These are phyloP conservation scores for Xylaria curta DNA, from an alignment of 495 filamentous ascomycete genomes.

Conservation along the genomic window DNA sequence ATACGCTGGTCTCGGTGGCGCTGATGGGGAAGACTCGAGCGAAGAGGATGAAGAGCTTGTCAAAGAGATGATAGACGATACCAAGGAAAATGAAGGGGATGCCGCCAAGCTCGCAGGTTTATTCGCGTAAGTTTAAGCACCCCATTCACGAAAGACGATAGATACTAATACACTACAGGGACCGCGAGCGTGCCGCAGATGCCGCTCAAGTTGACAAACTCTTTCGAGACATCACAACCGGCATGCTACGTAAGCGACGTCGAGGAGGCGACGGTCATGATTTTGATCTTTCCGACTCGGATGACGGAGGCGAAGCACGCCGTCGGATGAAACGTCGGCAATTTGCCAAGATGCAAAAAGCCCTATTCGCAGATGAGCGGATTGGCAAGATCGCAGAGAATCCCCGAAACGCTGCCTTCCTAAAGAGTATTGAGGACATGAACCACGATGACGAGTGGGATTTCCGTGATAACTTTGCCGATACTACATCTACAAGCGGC, in stretches of 20 bases:
- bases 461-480: slow-evolving; percentile 67
- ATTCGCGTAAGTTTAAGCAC: slow-evolving; percentile 74
- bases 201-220: slow-evolving; percentile 89
- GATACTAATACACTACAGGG: slow-evolving; percentile 43
- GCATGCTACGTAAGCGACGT: slow-evolving; percentile 79
- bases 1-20: slow-evolving; percentile 92
- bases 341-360: slow-evolving; percentile 90
- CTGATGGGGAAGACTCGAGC: slow-evolving; percentile 82
- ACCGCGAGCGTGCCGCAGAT: slow-evolving; percentile 70
- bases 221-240: slow-evolving; percentile 89
- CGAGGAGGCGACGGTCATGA: slow-evolving; percentile 63
- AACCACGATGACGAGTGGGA: slow-evolving; percentile 80
- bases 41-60: slow-evolving; percentile 69
- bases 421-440: slow-evolving; percentile 84
- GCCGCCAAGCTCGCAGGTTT: slow-evolving; percentile 82
- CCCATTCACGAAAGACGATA: slow-evolving; percentile 28
- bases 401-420: slow-evolving; percentile 88
- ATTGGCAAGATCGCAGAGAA: slow-evolving; percentile 89
- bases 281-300: slow-evolving; percentile 84
- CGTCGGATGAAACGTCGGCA: slow-evolving; percentile 83
- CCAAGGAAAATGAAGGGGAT: slow-evolving; percentile 70
- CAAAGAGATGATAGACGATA: slow-evolving; percentile 89
- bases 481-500: slow-evolving; percentile 52
- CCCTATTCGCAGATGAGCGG: slow-evolving; percentile 87
- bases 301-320: slow-evolving; percentile 79